Evolutionary conservation across 1,284 basidiomycete species (phyloP), one percentile per base, ranked within the genome.

Genomic region (Malassezia pachydermatis): DNA sequence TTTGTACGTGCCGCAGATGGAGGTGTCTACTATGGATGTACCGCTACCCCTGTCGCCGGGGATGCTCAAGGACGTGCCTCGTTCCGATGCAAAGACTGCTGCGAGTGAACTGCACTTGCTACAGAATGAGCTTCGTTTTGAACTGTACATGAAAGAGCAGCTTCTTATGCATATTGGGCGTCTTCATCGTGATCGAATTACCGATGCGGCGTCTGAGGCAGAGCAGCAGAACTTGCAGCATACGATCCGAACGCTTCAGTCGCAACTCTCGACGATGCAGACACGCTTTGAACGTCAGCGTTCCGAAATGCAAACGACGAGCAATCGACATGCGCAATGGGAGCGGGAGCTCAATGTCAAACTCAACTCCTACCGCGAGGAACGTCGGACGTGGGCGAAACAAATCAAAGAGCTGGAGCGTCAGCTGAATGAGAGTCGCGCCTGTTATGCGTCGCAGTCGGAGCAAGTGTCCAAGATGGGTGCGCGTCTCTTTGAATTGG

Each of bases 141-240:
- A 72, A 49, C 58, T 70, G 7, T 70, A 69, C 37, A 62, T 71
- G 54, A 69, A 70, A 44, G 67, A 67, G 36, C 70, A 72, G 56
- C 65, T 69, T 41, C 48, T 72, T 3, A 52, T 60, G 4, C 69
- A 72, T 43, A 70, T 72, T 40, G 70, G 70, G n/a, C 56, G 58
- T 5, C 50, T 72, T 16, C 70, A 72, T 48, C 63, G 65, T 19
- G 63, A 72, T 41, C 62, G 66, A 24, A 63, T 72, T 23, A 51
- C 58, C 2, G 59, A 59, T 23, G 65, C 66, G 3, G 65, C 58
- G 1, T 48, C 61, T 25, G 70, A 72, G 49, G 69, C 67, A 1
- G 67, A 71, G 36, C 60, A 62, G 4, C 69, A 72, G 48, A 71
- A 70, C 32, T 47, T 72, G 25, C 64, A 69, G 36, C 55, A 60